phyloP scores from a whole-genome alignment of 164 flowering plant species.

The Buxus sempervirens region DNA sequence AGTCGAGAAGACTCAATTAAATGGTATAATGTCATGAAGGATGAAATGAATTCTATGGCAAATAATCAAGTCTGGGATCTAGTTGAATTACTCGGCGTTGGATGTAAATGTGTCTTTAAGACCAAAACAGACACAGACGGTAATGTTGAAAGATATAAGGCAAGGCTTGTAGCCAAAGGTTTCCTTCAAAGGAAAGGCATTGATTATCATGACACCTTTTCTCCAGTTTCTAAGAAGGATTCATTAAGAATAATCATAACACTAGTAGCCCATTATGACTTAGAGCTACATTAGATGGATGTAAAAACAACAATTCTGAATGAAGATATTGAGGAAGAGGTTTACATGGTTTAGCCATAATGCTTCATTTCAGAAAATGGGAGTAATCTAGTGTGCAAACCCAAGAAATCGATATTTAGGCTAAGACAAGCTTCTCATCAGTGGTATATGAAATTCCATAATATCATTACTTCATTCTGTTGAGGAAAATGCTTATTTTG shows the following conservation, averaged over 20 bases:
- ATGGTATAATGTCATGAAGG: neutral
- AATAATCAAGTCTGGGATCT: neutral
- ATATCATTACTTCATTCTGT: neutral
- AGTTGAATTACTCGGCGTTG: neutral
- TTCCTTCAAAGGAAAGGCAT: neutral
- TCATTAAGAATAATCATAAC: constrained; percentile 8
- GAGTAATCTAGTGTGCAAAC: too few species aligned
- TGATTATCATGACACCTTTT: neutral
- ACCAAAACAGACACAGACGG: neutral
- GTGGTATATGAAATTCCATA: neutral
- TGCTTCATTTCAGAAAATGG: neutral
- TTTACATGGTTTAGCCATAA: neutral
- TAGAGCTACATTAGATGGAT: constrained; percentile 16
- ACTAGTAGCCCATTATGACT: constrained; percentile 11
- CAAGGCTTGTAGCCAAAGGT: neutral
- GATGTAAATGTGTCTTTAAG: neutral
- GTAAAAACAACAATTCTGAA: constrained; percentile 8
- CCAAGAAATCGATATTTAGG: neutral
- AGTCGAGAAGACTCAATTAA: too few species aligned
- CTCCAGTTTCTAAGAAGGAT: neutral
- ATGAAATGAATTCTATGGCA: neutral
- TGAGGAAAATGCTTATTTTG: too few species aligned
- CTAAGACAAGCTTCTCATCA: constrained; percentile 1
- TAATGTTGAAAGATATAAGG: neutral
- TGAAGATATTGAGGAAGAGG: neutral